phyloP scores from a whole-genome alignment of 768 basidiomycete species.

The Trametes gibbosa region DNA sequence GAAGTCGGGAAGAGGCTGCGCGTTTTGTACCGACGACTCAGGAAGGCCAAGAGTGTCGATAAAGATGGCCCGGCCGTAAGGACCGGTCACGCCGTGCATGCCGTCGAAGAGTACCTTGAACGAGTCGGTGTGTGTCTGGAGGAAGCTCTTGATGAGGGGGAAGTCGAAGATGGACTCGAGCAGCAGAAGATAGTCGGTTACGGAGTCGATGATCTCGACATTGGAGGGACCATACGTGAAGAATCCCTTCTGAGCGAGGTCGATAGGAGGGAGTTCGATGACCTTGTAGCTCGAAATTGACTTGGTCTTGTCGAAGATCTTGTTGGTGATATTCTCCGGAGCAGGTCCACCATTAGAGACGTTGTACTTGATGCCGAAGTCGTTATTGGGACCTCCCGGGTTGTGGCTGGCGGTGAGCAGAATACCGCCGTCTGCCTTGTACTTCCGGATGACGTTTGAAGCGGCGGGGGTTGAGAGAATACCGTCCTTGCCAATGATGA shows the following conservation, averaged over 20 bases:
- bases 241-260: constrained; percentile 81
- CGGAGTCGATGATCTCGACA: constrained; percentile 93
- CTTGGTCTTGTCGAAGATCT: constrained; percentile 91
- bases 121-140: constrained; percentile 60
- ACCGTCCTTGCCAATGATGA: constrained; percentile 87
- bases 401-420: constrained; percentile 97
- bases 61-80: constrained; percentile 89
- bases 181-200: constrained; percentile 80
- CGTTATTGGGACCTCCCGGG: constrained; percentile 95
- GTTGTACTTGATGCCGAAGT: constrained; percentile 99
- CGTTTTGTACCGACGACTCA: constrained; percentile 83
- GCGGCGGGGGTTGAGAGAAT: constrained; percentile 98
- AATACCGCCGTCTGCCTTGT: constrained; percentile 96
- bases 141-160: constrained; percentile 84
- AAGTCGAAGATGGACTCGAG: constrained; percentile 95
- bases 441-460: constrained; percentile 92
- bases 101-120: constrained; percentile 95
- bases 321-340: constrained; percentile 93
- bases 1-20: constrained; percentile 89
- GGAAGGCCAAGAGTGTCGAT: constrained; percentile 80
- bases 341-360: constrained; percentile 97
- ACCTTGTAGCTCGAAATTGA: constrained; percentile 82
- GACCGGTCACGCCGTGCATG: constrained; percentile 94
- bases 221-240: constrained; percentile 77
- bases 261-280: constrained; percentile 72